A percentile compares a stretch with the other conserved stretches of the same genome.
phyloP scores from a whole-genome alignment of 176 grass and related monocot genomes.

The Themeda triandra region DNA sequence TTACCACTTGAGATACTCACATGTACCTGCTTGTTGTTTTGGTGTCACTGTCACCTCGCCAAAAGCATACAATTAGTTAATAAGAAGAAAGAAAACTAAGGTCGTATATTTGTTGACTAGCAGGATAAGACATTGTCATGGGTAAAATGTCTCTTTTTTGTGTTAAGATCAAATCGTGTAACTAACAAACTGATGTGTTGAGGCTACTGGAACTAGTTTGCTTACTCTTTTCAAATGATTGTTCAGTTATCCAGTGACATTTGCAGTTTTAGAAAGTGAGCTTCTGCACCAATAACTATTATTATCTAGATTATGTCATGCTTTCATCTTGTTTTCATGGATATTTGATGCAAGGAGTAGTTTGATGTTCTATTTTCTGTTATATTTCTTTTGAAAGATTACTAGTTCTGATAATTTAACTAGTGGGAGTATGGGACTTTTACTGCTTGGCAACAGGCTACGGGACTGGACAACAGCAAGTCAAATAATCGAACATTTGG shows the following conservation, averaged over 20 bases:
- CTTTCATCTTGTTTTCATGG: constrained; percentile 12
- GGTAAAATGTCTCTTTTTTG: neutral
- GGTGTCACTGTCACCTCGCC: neutral
- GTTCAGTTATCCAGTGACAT: neutral
- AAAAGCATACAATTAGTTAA: constrained; percentile 5
- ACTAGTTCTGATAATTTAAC: constrained; percentile 9
- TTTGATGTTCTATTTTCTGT: constrained; percentile 19
- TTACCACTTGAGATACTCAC: neutral
- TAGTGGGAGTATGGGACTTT: neutral
- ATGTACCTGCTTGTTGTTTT: constrained; percentile 16
- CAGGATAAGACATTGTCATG: neutral
- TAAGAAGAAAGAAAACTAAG: neutral
- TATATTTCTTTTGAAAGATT: neutral
- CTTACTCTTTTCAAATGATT: neutral
- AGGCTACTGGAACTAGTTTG: neutral
- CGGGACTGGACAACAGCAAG: constrained; percentile 82
- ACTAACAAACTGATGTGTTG: neutral
- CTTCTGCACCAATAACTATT: neutral
- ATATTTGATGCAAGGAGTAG: constrained; percentile 2
- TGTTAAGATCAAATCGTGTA: neutral
- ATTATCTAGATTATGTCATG: neutral
- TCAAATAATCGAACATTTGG: constrained; percentile 71
- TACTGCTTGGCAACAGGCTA: constrained; percentile 48
- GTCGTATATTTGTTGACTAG: neutral
- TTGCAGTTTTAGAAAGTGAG: neutral